phyloP scores from a whole-genome alignment of 306 rosid species.

The Biancaea sappan region DNA sequence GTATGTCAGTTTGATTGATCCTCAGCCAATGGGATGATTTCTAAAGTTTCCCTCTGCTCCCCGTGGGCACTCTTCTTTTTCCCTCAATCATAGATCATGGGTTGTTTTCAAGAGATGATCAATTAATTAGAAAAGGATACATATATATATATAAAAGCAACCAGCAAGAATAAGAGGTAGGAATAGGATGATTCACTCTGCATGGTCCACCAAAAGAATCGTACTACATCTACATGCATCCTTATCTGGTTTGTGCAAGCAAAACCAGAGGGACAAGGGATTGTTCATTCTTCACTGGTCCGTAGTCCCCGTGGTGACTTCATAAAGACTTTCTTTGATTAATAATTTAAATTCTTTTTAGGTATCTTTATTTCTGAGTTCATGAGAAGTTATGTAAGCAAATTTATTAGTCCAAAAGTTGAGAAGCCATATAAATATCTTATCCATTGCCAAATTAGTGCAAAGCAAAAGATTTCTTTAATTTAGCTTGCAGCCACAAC shows the following conservation, averaged over 20 bases:
- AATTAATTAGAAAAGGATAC: not conserved
- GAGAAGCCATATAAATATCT: not conserved
- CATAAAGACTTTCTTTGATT: not conserved
- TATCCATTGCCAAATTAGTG: too few species aligned
- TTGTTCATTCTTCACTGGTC: not conserved
- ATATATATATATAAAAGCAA: too few species aligned
- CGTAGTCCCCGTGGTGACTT: slow-evolving; percentile 1
- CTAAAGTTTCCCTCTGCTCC: slow-evolving; percentile 1
- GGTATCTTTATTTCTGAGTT: not conserved
- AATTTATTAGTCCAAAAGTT: too few species aligned
- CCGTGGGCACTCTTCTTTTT: slow-evolving; percentile 1
- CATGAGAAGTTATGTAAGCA: not conserved
- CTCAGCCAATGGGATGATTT: slow-evolving; percentile 27
- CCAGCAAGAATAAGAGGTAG: not conserved
- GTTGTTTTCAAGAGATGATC: slow-evolving; percentile 25
- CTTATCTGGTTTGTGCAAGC: not conserved
- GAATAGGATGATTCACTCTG: not conserved
- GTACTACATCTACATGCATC: slow-evolving; percentile 4
- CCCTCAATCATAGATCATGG: slow-evolving; percentile 40
- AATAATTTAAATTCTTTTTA: not conserved
- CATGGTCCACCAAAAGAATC: slow-evolving; percentile 34
- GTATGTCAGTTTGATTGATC: slow-evolving; percentile 29
- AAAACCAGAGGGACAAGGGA: not conserved
- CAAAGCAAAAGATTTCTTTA: too few species aligned
- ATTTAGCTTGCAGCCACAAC: too few species aligned